A percentile compares a stretch with the other conserved stretches of the same genome.
These are phyloP conservation scores for Triticum turgidum DNA, from an alignment of 176 grass and related monocot species.

Conservation along the genomic window DNA sequence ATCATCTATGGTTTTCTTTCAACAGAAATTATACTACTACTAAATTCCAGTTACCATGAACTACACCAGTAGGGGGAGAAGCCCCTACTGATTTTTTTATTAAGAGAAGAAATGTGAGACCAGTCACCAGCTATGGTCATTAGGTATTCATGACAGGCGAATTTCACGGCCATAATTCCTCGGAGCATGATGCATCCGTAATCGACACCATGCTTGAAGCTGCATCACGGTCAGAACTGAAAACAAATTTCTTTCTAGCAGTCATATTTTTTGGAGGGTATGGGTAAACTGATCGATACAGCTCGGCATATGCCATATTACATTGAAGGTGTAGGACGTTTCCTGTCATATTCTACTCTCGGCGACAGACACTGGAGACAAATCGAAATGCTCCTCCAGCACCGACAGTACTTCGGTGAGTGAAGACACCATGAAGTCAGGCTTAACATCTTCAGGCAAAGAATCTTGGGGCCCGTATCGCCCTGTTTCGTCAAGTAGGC, in stretches of 20 bases:
- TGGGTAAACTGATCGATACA: not conserved
- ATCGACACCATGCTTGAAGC: not conserved
- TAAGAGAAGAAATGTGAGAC: too few species aligned
- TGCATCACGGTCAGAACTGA: not conserved
- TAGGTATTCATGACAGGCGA: not conserved
- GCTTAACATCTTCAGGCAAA: conserved; percentile 54
- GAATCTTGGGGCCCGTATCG: conserved; percentile 51
- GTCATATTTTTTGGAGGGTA: too few species aligned
- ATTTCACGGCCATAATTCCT: not conserved
- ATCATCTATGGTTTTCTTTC: too few species aligned
- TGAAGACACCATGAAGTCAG: conserved; percentile 84
- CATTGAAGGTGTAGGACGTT: conserved; percentile 25
- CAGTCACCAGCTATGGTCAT: too few species aligned
- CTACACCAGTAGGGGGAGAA: too few species aligned
- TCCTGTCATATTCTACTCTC: conserved; percentile 43
- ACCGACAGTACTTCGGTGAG: conserved; percentile 53
- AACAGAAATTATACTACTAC: too few species aligned
- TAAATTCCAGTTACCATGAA: too few species aligned
- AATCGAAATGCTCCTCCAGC: conserved; percentile 69
- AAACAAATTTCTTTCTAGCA: too few species aligned
- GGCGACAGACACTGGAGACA: conserved; percentile 24
- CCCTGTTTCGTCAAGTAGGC: conserved; percentile 86
- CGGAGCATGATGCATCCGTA: not conserved
- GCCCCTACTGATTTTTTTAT: too few species aligned
- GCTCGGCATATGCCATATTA: not conserved